Evolutionary conservation across 495 filamentous ascomycete species (phyloP).

Genomic region (Aspergillus baeticus): DNA sequence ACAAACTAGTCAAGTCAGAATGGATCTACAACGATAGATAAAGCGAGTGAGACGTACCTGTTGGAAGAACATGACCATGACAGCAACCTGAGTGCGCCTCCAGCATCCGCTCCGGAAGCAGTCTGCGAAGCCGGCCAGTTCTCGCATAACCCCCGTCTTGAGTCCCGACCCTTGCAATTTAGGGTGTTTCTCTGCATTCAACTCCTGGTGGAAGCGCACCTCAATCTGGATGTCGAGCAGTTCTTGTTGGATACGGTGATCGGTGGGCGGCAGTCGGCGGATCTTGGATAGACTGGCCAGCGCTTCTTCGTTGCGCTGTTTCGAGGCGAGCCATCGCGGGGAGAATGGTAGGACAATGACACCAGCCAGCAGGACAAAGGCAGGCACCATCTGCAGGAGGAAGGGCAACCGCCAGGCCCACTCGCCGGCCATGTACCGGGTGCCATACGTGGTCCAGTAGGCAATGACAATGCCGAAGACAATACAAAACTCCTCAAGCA

Average conservation of each 20-base stretch:
- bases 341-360: slow-evolving; percentile 53
- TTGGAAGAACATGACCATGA: slow-evolving; percentile 57
- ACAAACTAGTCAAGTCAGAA: slow-evolving; percentile 32
- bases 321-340: slow-evolving; percentile 51
- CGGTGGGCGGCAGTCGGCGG: slow-evolving; percentile 39
- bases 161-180: slow-evolving; percentile 33
- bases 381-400: slow-evolving; percentile 49
- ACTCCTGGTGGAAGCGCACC: slow-evolving; percentile 47
- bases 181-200: slow-evolving; percentile 46
- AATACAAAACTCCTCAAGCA: slow-evolving; percentile 55
- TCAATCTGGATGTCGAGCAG: slow-evolving; percentile 52
- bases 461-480: slow-evolving; percentile 56
- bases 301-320: slow-evolving; percentile 48
- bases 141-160: slow-evolving; percentile 34
- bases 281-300: slow-evolving; percentile 44
- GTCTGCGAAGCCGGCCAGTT: slow-evolving; percentile 47
- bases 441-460: slow-evolving; percentile 59
- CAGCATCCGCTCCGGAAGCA: slow-evolving; percentile 52
- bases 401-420: slow-evolving; percentile 53
- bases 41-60: slow-evolving; percentile 25
- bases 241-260: slow-evolving; percentile 47
- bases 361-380: slow-evolving; percentile 42
- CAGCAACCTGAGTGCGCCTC: slow-evolving; percentile 54
- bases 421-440: slow-evolving; percentile 49
- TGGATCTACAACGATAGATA: background rate